These are phyloP conservation scores for Leccinum colubrinum DNA, from an alignment of 1,284 basidiomycete species.

Conservation along the genomic window DNA sequence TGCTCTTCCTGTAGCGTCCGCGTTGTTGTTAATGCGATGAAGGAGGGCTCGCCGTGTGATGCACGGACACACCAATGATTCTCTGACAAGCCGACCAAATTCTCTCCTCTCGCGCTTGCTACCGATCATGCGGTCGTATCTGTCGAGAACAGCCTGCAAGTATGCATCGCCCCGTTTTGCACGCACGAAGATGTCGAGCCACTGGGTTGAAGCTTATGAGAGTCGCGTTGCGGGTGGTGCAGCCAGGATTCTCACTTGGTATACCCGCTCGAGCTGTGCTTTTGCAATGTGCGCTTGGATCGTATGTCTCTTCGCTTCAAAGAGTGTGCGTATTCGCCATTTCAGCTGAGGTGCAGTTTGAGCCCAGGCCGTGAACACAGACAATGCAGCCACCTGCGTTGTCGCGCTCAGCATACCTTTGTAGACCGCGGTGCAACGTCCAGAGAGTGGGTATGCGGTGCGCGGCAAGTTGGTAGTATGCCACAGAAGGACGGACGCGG, in stretches of 20 bases:
- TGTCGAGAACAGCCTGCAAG: slow-evolving; percentile 43
- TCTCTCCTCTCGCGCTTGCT: slow-evolving; percentile 48
- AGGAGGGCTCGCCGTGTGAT: not conserved
- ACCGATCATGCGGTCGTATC: slow-evolving; percentile 58
- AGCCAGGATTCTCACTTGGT: slow-evolving; percentile 41
- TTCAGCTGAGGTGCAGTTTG: slow-evolving; percentile 44
- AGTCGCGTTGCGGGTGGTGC: not conserved
- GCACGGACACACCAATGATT: slow-evolving; percentile 40
- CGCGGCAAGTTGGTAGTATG: slow-evolving; percentile 68
- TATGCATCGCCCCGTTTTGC: slow-evolving; percentile 52
- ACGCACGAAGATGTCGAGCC: slow-evolving; percentile 53
- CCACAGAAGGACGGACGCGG: slow-evolving; percentile 56
- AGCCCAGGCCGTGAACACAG: not conserved
- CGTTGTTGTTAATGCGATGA: not conserved
- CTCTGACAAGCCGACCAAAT: slow-evolving; percentile 44
- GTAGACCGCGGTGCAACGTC: slow-evolving; percentile 69
- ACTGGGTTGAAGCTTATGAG: slow-evolving; percentile 40
- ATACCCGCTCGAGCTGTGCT: slow-evolving; percentile 45
- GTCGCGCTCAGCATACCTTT: slow-evolving; percentile 52
- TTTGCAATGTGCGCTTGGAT: slow-evolving; percentile 49
- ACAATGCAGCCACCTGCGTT: slow-evolving; percentile 39
- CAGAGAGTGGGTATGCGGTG: slow-evolving; percentile 78
- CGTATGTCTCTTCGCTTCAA: slow-evolving; percentile 48
- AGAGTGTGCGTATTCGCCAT: slow-evolving; percentile 54
- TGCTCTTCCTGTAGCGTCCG: slow-evolving; percentile 41